These are phyloP conservation scores for Tetracladium setigerum DNA, from an alignment of 495 filamentous ascomycete species.

Conservation along the genomic window DNA sequence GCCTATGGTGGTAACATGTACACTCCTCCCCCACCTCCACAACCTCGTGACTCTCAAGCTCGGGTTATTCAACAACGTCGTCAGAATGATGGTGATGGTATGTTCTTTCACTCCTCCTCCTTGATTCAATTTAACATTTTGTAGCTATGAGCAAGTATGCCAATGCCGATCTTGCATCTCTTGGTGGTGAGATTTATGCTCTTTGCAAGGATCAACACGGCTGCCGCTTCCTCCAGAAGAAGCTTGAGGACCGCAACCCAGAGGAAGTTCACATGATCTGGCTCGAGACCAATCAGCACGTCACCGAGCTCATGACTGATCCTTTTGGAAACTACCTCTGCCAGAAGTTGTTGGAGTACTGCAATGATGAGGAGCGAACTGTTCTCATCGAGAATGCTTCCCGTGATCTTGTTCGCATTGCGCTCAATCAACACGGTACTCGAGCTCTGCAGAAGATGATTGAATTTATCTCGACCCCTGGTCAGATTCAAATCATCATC, in stretches of 20 bases:
- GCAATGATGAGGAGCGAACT: conserved; percentile 89
- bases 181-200: conserved; percentile 71
- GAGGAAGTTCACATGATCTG: conserved; percentile 89
- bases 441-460: conserved; percentile 99
- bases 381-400: conserved; percentile 84
- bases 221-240: conserved; percentile 91
- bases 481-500: conserved; percentile 76
- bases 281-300: conserved; percentile 80
- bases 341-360: conserved; percentile 92
- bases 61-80: conserved; percentile 64
- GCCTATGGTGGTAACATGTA: conserved; percentile 34
- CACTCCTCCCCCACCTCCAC: conserved; percentile 24
- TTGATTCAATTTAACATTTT: conserved; percentile 1
- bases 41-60: conserved; percentile 55
- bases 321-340: conserved; percentile 98
- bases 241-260: conserved; percentile 82
- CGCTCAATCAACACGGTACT: conserved; percentile 93
- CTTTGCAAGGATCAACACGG: conserved; percentile 97
- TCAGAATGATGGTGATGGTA: conserved; percentile 55
- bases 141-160: conserved; percentile 61
- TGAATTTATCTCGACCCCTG: conserved; percentile 77
- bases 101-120: conserved; percentile 9
- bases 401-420: conserved; percentile 78
- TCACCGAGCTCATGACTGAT: conserved; percentile 96
- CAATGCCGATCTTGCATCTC: conserved; percentile 68